Percentiles rank a stretch among this genome's conserved stretches.
These are phyloP conservation scores for Fomitopsis pinicola DNA, from an alignment of 1,284 basidiomycete species.

Conservation along the genomic window DNA sequence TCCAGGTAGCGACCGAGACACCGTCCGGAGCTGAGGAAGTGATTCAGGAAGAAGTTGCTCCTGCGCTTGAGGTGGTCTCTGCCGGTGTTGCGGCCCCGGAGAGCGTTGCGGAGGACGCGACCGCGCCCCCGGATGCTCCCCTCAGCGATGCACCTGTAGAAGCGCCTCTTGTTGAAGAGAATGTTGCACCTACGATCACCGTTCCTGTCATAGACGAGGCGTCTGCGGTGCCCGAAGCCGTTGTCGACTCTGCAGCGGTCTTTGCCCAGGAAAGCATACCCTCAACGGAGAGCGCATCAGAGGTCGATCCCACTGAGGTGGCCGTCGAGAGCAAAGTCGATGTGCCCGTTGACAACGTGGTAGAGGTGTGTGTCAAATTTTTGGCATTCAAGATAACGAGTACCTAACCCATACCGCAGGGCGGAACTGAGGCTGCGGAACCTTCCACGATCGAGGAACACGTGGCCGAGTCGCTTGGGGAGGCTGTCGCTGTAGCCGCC, in stretches of 20 bases:
- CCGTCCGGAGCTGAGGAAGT: neutral
- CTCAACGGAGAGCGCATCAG: neutral
- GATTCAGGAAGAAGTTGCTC: neutral
- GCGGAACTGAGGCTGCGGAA: neutral
- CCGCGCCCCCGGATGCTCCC: neutral
- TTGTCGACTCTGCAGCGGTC: neutral
- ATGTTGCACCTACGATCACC: neutral
- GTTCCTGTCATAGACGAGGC: neutral
- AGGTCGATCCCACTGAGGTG: neutral
- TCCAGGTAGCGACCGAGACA: neutral
- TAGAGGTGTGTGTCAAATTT: neutral
- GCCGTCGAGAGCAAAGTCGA: neutral
- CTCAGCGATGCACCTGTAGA: neutral
- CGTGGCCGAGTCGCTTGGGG: neutral
- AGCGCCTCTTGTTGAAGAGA: neutral
- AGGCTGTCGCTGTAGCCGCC: neutral
- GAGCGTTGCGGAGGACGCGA: neutral
- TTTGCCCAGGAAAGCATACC: neutral
- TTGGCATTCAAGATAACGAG: neutral
- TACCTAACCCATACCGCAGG: neutral
- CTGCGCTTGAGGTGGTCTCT: conserved; percentile 3
- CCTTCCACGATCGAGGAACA: neutral
- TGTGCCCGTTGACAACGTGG: neutral
- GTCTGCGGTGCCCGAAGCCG: neutral
- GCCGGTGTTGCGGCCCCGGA: conserved; percentile 1